Evolutionary conservation across 768 basidiomycete species (phyloP).

Genomic region (Leccinum disarticulatum): DNA sequence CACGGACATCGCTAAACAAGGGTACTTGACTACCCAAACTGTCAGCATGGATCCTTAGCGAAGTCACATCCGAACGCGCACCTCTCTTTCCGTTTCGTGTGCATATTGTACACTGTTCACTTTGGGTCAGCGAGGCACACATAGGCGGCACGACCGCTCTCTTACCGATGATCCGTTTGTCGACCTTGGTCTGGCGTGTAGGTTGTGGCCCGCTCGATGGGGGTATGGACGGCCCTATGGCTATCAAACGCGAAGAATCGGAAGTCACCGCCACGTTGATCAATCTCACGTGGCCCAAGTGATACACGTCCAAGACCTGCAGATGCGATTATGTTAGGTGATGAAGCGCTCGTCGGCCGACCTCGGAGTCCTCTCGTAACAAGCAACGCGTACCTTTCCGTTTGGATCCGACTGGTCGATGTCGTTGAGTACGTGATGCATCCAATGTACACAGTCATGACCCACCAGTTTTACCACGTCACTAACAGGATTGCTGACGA

Average conservation of each 20-base stretch:
- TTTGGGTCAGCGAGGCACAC: slow-evolving; percentile 3
- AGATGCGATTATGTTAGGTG: background rate
- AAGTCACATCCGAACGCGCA: slow-evolving; percentile 24
- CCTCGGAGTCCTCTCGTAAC: background rate
- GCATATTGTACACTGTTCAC: slow-evolving; percentile 47
- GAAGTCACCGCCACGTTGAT: slow-evolving; percentile 52
- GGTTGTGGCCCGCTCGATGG: slow-evolving; percentile 45
- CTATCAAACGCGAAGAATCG: slow-evolving; percentile 45
- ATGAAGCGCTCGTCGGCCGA: background rate
- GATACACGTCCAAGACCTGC: slow-evolving; percentile 40
- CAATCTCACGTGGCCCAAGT: too few relatives aligned
- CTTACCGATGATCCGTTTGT: slow-evolving; percentile 54
- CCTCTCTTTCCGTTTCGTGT: slow-evolving; percentile 46
- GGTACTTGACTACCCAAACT: slow-evolving; percentile 44
- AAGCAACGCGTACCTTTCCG: slow-evolving; percentile 34
- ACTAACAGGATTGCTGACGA: slow-evolving; percentile 43
- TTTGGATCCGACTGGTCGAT: slow-evolving; percentile 38
- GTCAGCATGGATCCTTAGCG: background rate
- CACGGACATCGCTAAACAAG: slow-evolving; percentile 51
- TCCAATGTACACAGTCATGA: background rate
- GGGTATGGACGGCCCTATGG: slow-evolving; percentile 44
- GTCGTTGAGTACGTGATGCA: background rate
- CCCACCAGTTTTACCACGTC: slow-evolving; percentile 46
- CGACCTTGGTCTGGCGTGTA: slow-evolving; percentile 44
- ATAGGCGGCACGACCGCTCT: background rate